phyloP scores from a whole-genome alignment of 2,329 filamentous ascomycete species.

The Pezicula rhizophila region DNA sequence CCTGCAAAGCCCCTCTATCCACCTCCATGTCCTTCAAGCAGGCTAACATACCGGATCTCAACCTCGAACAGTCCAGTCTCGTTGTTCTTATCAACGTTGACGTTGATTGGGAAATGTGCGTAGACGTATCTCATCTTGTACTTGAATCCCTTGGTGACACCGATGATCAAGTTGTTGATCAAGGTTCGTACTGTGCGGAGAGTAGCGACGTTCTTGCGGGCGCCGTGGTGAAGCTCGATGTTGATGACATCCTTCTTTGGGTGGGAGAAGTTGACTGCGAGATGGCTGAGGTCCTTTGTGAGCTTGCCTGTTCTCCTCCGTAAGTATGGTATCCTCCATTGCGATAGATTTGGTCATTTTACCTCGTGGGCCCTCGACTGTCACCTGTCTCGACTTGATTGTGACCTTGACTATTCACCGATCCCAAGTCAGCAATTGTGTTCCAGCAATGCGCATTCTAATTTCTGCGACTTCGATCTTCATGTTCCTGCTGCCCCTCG shows the following conservation, averaged over 20 bases:
- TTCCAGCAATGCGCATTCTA: constrained; percentile 8
- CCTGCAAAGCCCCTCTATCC: background rate
- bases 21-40: background rate
- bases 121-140: constrained; percentile 99
- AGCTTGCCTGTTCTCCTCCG: constrained; percentile 67
- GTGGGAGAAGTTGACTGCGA: constrained; percentile 91
- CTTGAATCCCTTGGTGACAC: constrained; percentile 98
- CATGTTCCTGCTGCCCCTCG: background rate
- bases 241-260: constrained; percentile 82
- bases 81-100: constrained; percentile 94
- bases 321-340: constrained; percentile 24
- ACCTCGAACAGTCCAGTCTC: constrained; percentile 86
- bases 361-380: constrained; percentile 94
- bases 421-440: constrained; percentile 30
- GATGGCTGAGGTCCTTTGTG: constrained; percentile 90
- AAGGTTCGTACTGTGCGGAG: constrained; percentile 96
- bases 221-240: constrained; percentile 98
- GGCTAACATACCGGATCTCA: constrained; percentile 80
- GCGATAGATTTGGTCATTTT: constrained; percentile 31
- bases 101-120: constrained; percentile 99
- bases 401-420: constrained; percentile 76
- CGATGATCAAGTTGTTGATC: constrained; percentile 98
- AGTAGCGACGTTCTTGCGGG: constrained; percentile 94
- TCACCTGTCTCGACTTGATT: constrained; percentile 96
- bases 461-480: constrained; percentile 7